Percentiles rank a stretch among this genome's conserved stretches.
These are phyloP conservation scores for Pichia sp. DNA, from an alignment of 1,139 yeast species.

Conservation along the genomic window DNA sequence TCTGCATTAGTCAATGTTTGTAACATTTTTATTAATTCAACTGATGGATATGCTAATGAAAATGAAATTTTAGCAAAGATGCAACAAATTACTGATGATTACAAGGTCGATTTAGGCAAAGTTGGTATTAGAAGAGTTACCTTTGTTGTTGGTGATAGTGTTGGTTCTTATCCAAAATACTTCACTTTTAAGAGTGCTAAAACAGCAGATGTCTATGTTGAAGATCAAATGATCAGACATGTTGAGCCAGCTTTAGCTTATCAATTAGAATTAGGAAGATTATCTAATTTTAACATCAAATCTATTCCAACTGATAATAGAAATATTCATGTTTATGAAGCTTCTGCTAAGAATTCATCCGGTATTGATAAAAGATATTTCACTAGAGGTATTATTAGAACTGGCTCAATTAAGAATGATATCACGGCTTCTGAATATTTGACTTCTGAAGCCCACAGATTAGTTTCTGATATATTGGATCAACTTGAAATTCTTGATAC, in stretches of 20 bases:
- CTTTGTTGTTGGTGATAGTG: slow-evolving; percentile 74
- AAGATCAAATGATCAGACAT: slow-evolving; percentile 91
- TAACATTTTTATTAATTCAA: slow-evolving; percentile 66
- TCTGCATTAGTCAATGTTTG: slow-evolving; percentile 62
- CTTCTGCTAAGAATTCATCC: slow-evolving; percentile 87
- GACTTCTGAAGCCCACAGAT: slow-evolving; percentile 91
- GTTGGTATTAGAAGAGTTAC: slow-evolving; percentile 87
- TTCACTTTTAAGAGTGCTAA: slow-evolving; percentile 65
- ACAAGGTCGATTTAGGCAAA: slow-evolving; percentile 59
- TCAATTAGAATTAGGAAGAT: slow-evolving; percentile 91
- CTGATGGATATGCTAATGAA: slow-evolving; percentile 71
- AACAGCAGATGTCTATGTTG: slow-evolving; percentile 65
- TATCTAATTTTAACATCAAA: slow-evolving; percentile 88
- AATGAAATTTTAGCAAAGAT: slow-evolving; percentile 60
- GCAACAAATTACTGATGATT: slow-evolving; percentile 58
- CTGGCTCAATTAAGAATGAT: slow-evolving; percentile 90
- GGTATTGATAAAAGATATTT: slow-evolving; percentile 85
- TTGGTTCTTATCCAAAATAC: slow-evolving; percentile 89
- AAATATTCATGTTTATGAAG: slow-evolving; percentile 95
- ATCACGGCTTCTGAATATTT: slow-evolving; percentile 88
- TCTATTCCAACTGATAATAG: slow-evolving; percentile 96
- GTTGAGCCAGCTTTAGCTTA: slow-evolving; percentile 97
- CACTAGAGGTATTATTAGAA: slow-evolving; percentile 94
- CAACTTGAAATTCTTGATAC: slow-evolving; percentile 93
- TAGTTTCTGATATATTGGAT: slow-evolving; percentile 92